Conservation (phyloP, 1,284 basidiomycete genomes). For the Ceratobasidium sp. region DNA sequence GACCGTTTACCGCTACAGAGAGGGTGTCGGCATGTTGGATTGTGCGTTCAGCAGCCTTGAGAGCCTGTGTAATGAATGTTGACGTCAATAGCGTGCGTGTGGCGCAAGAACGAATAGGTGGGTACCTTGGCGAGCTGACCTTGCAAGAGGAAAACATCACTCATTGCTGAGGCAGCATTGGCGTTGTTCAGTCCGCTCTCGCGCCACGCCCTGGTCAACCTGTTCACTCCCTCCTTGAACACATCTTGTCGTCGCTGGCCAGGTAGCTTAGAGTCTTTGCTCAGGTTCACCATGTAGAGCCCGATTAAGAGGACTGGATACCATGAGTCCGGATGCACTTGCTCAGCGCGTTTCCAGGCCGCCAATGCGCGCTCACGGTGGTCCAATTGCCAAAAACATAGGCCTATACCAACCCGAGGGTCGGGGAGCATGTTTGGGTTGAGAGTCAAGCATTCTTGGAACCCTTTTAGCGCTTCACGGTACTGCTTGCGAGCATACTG, state of each 20-base stretch:
- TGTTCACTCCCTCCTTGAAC: conserved; percentile 51
- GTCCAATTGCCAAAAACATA: conserved; percentile 89
- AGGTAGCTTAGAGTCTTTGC: conserved; percentile 69
- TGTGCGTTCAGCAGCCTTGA: conserved; percentile 91
- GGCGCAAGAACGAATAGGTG: not conserved
- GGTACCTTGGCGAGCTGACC: conserved; percentile 53
- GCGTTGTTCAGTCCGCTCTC: conserved; percentile 73
- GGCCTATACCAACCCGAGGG: conserved; percentile 90
- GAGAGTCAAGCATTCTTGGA: conserved; percentile 83
- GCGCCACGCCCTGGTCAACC: conserved; percentile 34
- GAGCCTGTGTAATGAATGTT: conserved; percentile 61
- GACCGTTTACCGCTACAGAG: conserved; percentile 79
- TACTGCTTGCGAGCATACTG: conserved; percentile 81
- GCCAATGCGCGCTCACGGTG: conserved; percentile 79
- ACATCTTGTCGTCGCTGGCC: conserved; percentile 69
- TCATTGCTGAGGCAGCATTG: conserved; percentile 79
- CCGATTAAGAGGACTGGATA: conserved; percentile 82
- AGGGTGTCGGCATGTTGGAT: conserved; percentile 92
- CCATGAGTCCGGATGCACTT: conserved; percentile 82
- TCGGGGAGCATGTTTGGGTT: conserved; percentile 85
- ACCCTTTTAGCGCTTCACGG: conserved; percentile 79
- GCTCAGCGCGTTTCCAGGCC: conserved; percentile 88
- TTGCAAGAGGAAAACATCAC: conserved; percentile 76
- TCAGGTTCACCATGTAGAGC: conserved; percentile 81
- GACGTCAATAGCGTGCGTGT: not conserved